phyloP scores from a whole-genome alignment of 2,329 filamentous ascomycete genomes.

The Stromatinia cepivora region DNA sequence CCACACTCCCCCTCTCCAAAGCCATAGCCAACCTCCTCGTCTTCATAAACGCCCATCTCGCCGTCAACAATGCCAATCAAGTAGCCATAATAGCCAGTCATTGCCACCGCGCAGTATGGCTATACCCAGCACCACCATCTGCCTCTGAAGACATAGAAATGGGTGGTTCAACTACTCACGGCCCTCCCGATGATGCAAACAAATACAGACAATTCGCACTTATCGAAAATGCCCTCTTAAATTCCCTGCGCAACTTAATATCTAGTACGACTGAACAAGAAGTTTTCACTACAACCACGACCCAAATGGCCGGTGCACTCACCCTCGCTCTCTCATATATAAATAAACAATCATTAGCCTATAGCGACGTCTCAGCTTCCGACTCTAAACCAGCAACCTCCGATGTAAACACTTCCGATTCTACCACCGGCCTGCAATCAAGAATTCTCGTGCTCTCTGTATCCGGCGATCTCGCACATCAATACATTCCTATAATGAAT shows the following conservation, averaged over 20 bases:
- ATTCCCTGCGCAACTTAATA: constrained; percentile 73
- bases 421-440: constrained; percentile 60
- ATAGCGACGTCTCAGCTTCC: constrained; percentile 42
- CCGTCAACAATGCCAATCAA: constrained; percentile 90
- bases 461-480: constrained; percentile 76
- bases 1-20: constrained; percentile 75
- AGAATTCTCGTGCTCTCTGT: constrained; percentile 90
- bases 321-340: constrained; percentile 88
- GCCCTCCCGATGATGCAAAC: constrained; percentile 57
- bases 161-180: constrained; percentile 46
- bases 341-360: constrained; percentile 60
- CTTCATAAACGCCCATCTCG: constrained; percentile 95
- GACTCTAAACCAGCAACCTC: constrained; percentile 34
- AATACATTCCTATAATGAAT: constrained; percentile 99
- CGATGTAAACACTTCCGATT: constrained; percentile 31
- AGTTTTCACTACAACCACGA: constrained; percentile 69
- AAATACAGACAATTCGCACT: constrained; percentile 92
- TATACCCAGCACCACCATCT: constrained; percentile 66
- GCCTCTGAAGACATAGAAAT: constrained; percentile 57
- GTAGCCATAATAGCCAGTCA: constrained; percentile 91
- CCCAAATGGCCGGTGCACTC: constrained; percentile 86
- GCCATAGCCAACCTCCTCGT: constrained; percentile 88
- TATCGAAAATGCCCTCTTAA: constrained; percentile 77
- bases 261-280: constrained; percentile 63
- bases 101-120: constrained; percentile 80